These are phyloP conservation scores for Helenozyma rhizophorensis DNA, from an alignment of 805 yeast species.

Conservation along the genomic window DNA sequence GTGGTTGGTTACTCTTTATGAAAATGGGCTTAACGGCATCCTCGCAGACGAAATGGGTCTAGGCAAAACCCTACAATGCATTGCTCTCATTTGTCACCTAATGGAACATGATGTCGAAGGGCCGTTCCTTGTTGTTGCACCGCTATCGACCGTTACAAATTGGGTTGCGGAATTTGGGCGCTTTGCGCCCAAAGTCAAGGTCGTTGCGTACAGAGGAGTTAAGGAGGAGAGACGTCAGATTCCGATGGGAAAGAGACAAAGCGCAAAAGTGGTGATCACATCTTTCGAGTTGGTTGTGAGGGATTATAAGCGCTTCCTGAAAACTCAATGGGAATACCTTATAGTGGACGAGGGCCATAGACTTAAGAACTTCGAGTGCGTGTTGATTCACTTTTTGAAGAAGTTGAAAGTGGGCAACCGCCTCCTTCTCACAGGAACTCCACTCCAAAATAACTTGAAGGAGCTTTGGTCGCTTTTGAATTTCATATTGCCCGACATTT, in stretches of 20 bases:
- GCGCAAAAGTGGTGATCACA: slow-evolving; percentile 60
- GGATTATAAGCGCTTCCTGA: slow-evolving; percentile 55
- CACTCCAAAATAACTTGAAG: slow-evolving; percentile 83
- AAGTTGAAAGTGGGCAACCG: slow-evolving; percentile 65
- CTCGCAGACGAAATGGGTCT: slow-evolving; percentile 97
- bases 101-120: slow-evolving; percentile 76
- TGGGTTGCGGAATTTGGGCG: slow-evolving; percentile 72
- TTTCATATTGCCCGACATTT: slow-evolving; percentile 88
- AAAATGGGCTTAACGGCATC: slow-evolving; percentile 92
- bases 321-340: slow-evolving; percentile 69
- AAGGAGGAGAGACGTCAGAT: slow-evolving; percentile 52
- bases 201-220: slow-evolving; percentile 60
- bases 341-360: slow-evolving; percentile 97
- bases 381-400: slow-evolving; percentile 68
- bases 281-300: slow-evolving; percentile 77
- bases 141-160: slow-evolving; percentile 78
- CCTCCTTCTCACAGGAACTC: slow-evolving; percentile 89
- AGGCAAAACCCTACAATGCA: slow-evolving; percentile 90
- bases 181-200: slow-evolving; percentile 70
- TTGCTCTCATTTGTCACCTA: slow-evolving; percentile 69
- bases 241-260: slow-evolving; percentile 21
- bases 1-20: slow-evolving; percentile 85
- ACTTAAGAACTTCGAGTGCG: slow-evolving; percentile 77
- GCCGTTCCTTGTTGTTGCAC: slow-evolving; percentile 75
- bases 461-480: slow-evolving; percentile 92